Base-by-base conservation (phyloP, 1,139 yeast genomes). In the Groenewaldozyma sp. region DNA sequence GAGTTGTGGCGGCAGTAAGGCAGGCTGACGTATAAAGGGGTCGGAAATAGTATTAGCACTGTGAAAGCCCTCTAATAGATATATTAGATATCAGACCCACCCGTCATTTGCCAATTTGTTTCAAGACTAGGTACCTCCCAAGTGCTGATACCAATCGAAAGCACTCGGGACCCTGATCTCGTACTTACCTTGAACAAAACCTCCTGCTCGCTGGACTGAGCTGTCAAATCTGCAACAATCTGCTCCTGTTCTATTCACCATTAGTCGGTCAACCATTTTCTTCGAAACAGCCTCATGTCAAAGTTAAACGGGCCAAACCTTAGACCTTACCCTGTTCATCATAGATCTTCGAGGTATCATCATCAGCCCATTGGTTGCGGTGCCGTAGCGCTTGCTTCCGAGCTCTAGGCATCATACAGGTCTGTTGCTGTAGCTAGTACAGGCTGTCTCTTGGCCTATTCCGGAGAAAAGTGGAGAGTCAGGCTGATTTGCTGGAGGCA, bases 1-100 rank as follows among this genome's bases (percentile, higher is more conserved):
- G 62, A 45, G 38, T 53, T 51, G 28, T 43, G 43, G 13, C 62
- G 49, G 40, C 56, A 54, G 39, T 56, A 55, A 0, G 55, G 53
- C 11, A 53, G 38, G 4, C 50, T 14, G 14, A 60, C 38, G 38
- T 36, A 59, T n/a, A 51, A 40, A 4, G 63, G 63, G 7, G 63
- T 49, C 13, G 62, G 63, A 13, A 52, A 29, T 18, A 54, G 45
- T 39, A 56, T 44, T 24, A 55, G 40, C 3, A 45, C 40, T 1
- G 49, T 37, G 37, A 50, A 51, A 6, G 52, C 54, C 13, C 37
- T 37, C 41, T 35, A 3, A 4, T 10, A 9, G 16, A 14, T 28
- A 6, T 6, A 11, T 28, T 11, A 22, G 26, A 22, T 7, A 22
- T 7, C 26, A 22, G 26, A 22, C 10, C 26, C 26, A n/a, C n/a